Evolutionary conservation across 2,329 filamentous ascomycete genomes (phyloP).

Genomic region (Trichophyton benhamiae): DNA sequence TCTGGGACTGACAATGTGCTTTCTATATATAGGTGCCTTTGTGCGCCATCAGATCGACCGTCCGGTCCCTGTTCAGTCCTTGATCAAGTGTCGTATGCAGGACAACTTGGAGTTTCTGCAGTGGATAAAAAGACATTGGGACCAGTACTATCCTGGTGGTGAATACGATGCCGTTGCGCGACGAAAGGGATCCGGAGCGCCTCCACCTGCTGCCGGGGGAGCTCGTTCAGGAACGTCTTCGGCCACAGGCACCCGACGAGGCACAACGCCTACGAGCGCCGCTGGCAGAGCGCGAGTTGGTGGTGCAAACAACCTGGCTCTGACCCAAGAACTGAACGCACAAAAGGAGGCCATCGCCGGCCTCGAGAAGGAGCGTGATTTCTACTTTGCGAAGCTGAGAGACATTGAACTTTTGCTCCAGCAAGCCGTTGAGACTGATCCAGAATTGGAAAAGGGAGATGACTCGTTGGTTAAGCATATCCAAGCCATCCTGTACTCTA

Average conservation of each 20-base stretch:
- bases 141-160: conserved; percentile 92
- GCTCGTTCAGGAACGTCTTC: conserved; percentile 38
- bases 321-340: conserved; percentile 74
- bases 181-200: conserved; percentile 62
- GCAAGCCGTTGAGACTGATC: conserved; percentile 81
- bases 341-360: conserved; percentile 93
- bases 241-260: conserved; percentile 39
- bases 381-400: conserved; percentile 97
- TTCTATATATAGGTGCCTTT: conserved; percentile 50
- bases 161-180: conserved; percentile 86
- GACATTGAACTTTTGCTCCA: conserved; percentile 95
- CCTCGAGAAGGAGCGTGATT: conserved; percentile 90
- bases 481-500: conserved; percentile 92
- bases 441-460: conserved; percentile 87
- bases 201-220: conserved; percentile 36
- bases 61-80: conserved; percentile 71
- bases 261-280: conserved; percentile 48
- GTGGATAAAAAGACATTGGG: conserved; percentile 95
- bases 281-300: conserved; percentile 35
- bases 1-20: background rate
- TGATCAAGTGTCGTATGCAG: conserved; percentile 99
- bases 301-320: conserved; percentile 51
- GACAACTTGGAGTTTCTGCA: conserved; percentile 98
- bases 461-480: conserved; percentile 88
- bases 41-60: conserved; percentile 78